Conservation (phyloP, 2,329 filamentous ascomycete genomes). For the Xylaria sp. region DNA sequence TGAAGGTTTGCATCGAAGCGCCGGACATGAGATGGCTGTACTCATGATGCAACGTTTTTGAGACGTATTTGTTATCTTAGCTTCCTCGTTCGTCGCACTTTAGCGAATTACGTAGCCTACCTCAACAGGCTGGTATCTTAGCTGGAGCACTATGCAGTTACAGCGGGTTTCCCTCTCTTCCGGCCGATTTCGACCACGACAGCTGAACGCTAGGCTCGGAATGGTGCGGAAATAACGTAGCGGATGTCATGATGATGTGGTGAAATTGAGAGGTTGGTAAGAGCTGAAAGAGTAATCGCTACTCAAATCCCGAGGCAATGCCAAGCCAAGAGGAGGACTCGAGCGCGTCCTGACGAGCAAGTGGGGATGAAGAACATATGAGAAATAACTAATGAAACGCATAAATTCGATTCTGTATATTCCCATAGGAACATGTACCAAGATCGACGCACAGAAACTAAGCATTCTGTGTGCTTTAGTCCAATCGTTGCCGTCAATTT, state of each 20-base stretch:
- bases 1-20: neutral
- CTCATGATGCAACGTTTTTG: neutral
- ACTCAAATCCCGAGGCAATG: slow-evolving; percentile 23
- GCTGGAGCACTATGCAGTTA: slow-evolving; percentile 5
- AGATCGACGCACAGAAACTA: neutral
- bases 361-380: slow-evolving; percentile 4
- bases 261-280: slow-evolving; percentile 29
- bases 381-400: slow-evolving; percentile 13
- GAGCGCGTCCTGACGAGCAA: neutral
- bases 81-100: neutral
- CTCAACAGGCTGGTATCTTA: neutral
- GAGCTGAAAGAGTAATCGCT: slow-evolving; percentile 18
- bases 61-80: neutral
- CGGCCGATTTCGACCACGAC: neutral
- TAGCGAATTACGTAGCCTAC: slow-evolving; percentile 2
- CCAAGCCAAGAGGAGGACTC: slow-evolving; percentile 9
- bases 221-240: slow-evolving; percentile 12
- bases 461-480: neutral
- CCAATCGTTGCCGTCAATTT: neutral
- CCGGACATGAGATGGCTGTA: neutral
- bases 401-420: neutral
- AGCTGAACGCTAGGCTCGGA: slow-evolving; percentile 16
- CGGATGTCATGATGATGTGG: slow-evolving; percentile 5
- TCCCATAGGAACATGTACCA: slow-evolving; percentile 7
- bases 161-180: neutral